Evolutionary conservation across 2,329 filamentous ascomycete genomes (phyloP).

Genomic region (Pezizomycotina sp.): DNA sequence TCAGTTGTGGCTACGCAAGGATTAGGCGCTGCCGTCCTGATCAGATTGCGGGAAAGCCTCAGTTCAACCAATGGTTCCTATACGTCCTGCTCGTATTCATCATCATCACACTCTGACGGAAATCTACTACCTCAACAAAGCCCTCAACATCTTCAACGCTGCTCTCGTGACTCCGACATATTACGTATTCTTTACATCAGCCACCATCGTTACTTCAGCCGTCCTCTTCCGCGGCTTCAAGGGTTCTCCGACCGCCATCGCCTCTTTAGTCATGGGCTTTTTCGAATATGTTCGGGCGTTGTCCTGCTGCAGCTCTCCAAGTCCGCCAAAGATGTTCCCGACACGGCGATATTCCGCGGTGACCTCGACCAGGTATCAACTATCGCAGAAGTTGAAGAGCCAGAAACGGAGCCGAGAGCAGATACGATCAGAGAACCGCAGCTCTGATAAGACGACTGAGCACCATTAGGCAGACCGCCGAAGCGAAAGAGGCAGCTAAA

Average conservation of each 20-base stretch:
- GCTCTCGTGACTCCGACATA: conserved; percentile 95
- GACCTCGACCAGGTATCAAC: conserved; percentile 91
- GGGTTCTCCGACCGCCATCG: conserved; percentile 60
- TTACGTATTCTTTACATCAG: conserved; percentile 94
- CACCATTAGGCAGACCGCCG: conserved; percentile 54
- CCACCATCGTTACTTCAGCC: conserved; percentile 84
- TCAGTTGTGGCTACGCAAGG: conserved; percentile 87
- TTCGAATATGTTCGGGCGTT: conserved; percentile 82
- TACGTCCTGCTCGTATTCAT: conserved; percentile 88
- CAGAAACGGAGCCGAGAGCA: conserved; percentile 90
- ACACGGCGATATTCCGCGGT: conserved; percentile 77
- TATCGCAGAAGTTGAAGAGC: conserved; percentile 84
- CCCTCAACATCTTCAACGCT: conserved; percentile 89
- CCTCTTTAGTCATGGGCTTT: conserved; percentile 68
- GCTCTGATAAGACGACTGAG: conserved; percentile 77
- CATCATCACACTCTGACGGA: conserved; percentile 77
- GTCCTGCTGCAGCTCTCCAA: conserved; percentile 91
- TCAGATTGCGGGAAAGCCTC: conserved; percentile 60
- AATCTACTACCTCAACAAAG: conserved; percentile 97
- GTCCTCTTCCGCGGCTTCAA: conserved; percentile 90
- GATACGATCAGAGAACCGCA: conserved; percentile 80
- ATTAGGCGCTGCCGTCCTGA: conserved; percentile 78
- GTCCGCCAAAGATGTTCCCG: conserved; percentile 91
- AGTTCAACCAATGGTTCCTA: conserved; percentile 96
- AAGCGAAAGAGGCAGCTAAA: conserved; percentile 62